phyloP scores from a whole-genome alignment of 2,329 filamentous ascomycete genomes.

The Colletotrichum sp. region DNA sequence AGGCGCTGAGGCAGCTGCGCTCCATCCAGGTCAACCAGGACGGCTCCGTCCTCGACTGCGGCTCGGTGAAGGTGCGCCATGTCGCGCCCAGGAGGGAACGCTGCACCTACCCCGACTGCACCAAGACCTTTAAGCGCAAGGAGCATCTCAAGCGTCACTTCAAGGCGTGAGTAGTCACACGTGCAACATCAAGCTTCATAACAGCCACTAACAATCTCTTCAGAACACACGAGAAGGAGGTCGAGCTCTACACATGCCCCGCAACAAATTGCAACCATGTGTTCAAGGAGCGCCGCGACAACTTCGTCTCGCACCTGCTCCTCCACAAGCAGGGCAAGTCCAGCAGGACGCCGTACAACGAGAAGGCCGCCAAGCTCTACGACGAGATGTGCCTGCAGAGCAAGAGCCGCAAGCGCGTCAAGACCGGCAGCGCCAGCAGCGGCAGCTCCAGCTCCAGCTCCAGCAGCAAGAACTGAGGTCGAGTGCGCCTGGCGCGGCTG shows the following conservation, averaged over 20 bases:
- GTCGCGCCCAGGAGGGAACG: slow-evolving; percentile 26
- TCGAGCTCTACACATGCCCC: slow-evolving; percentile 21
- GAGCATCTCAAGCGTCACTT: slow-evolving; percentile 63
- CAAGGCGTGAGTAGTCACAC: slow-evolving; percentile 45
- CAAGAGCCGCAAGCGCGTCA: slow-evolving; percentile 23
- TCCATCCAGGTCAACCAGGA: slow-evolving; percentile 22
- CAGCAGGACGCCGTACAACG: slow-evolving; percentile 23
- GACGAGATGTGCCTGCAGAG: slow-evolving; percentile 24
- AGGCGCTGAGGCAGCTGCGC: slow-evolving; percentile 21
- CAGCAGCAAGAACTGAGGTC: slow-evolving; percentile 13
- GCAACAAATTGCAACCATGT: slow-evolving; percentile 22
- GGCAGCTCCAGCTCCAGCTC: not conserved
- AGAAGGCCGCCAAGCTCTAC: slow-evolving; percentile 21
- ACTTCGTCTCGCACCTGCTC: slow-evolving; percentile 25
- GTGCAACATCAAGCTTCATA: too few species aligned
- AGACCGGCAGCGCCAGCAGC: slow-evolving; percentile 11
- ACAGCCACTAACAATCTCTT: slow-evolving; percentile 24
- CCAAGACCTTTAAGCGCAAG: slow-evolving; percentile 54
- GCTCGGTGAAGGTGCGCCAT: slow-evolving; percentile 17
- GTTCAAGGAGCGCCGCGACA: slow-evolving; percentile 25
- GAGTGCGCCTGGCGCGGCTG: not conserved
- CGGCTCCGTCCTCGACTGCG: slow-evolving; percentile 17
- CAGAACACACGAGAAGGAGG: slow-evolving; percentile 21
- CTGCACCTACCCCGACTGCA: slow-evolving; percentile 52
- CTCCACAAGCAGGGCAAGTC: slow-evolving; percentile 25